Percentiles rank a stretch among this genome's conserved stretches.
Conservation (phyloP, 331 rosid species). For the Quercus lobata region DNA sequence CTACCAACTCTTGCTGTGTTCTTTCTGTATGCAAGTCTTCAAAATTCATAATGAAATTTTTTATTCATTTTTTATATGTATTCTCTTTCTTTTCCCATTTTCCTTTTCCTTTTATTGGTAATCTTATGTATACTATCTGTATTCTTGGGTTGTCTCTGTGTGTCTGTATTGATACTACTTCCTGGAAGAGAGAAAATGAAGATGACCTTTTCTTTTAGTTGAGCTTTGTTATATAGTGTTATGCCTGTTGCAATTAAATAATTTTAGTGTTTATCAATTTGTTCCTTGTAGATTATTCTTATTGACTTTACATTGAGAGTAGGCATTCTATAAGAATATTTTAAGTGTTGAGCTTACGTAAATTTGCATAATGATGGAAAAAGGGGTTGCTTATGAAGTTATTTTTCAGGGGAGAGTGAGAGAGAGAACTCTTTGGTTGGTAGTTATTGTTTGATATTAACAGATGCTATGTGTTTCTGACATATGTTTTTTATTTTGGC, state of each 20-base stretch:
- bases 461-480: conserved; percentile 24
- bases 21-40: not conserved
- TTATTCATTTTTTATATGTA: not conserved
- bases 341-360: not conserved
- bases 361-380: not conserved
- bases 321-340: not conserved
- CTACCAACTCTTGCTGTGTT: not conserved
- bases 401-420: not conserved
- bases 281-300: not conserved
- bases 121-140: not conserved
- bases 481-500: conserved; percentile 33
- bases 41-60: not conserved
- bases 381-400: not conserved
- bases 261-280: not conserved
- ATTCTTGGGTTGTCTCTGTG: not conserved
- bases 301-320: not conserved
- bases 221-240: not conserved
- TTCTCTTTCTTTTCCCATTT: not conserved
- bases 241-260: not conserved
- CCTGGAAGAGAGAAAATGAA: too few species aligned
- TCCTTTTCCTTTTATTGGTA: not conserved
- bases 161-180: not conserved
- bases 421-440: not conserved
- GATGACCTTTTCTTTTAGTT: too few species aligned
- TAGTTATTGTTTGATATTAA: conserved; percentile 1